Conservation (phyloP, 202 grass and related monocot species). For the Sporobolus alterniflorus region DNA sequence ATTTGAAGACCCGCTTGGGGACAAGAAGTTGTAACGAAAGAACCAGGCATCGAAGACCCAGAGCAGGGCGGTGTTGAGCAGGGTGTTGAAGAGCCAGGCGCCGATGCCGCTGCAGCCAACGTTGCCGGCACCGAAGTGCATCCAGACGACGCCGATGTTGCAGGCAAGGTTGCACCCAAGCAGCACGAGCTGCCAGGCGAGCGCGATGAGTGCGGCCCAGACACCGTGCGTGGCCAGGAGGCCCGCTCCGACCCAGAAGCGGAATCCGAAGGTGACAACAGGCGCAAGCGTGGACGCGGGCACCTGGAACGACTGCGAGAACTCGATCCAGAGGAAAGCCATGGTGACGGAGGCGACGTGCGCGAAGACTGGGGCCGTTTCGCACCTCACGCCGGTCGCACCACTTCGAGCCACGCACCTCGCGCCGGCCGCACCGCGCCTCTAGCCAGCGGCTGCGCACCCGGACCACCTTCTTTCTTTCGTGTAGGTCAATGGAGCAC, state of each 20-base stretch:
- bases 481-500: no score
- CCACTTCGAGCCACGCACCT: no score
- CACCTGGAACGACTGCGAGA: conserved; percentile 97
- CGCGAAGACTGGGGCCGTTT: conserved; percentile 54
- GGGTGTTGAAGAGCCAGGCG: conserved; percentile 78
- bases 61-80: conserved; percentile 74
- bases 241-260: conserved; percentile 69
- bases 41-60: no score
- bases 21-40: no score
- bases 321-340: conserved; percentile 96
- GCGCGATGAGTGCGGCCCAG: conserved; percentile 30
- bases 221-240: conserved; percentile 47
- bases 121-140: conserved; percentile 78
- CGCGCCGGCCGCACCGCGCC: no score
- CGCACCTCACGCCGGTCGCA: no score
- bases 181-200: conserved; percentile 67
- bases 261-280: conserved; percentile 66
- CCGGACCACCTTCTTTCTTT: no score
- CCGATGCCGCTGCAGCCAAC: conserved; percentile 89
- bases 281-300: conserved; percentile 70
- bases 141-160: conserved; percentile 81
- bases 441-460: no score
- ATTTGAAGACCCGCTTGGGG: no score
- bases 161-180: conserved; percentile 75
- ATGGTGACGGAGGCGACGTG: conserved; percentile 75